phyloP scores from a whole-genome alignment of 495 filamentous ascomycete species.

The Hypoxylon fragiforme region DNA sequence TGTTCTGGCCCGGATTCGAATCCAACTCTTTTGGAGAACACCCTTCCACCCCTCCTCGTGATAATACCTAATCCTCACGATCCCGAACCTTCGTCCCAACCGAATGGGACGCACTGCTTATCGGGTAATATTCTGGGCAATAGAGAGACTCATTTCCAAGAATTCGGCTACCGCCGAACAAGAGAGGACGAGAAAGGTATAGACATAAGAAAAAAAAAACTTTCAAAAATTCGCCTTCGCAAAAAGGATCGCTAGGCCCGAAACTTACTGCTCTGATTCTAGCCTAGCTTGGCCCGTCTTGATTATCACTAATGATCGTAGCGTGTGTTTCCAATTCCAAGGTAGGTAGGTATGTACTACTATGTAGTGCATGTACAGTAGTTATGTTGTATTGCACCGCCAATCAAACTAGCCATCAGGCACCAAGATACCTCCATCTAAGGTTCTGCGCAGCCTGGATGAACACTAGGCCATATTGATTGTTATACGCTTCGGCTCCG shows the following conservation, averaged over 20 bases:
- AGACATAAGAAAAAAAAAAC: not conserved
- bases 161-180: too few species aligned
- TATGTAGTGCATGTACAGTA: too few species aligned
- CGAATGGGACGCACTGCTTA: constrained; percentile 1
- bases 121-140: too few species aligned
- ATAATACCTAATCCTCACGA: constrained; percentile 8
- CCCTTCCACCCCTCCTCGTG: too few species aligned
- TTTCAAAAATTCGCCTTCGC: not conserved
- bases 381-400: too few species aligned
- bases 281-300: constrained; percentile 1
- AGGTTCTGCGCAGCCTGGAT: constrained; percentile 23
- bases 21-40: not conserved
- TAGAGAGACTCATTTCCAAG: too few species aligned
- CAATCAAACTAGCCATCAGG: constrained; percentile 20
- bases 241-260: constrained; percentile 9
- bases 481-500: constrained; percentile 15
- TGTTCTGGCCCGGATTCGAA: constrained; percentile 9
- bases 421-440: constrained; percentile 8
- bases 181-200: too few species aligned
- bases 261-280: constrained; percentile 5
- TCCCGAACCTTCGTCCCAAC: constrained; percentile 5
- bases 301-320: not conserved
- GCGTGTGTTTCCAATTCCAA: constrained; percentile 11
- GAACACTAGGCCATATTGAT: constrained; percentile 24
- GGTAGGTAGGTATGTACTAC: too few species aligned